phyloP scores from a whole-genome alignment of 192 early-diverging fungal species.

The Coemansia sp. region DNA sequence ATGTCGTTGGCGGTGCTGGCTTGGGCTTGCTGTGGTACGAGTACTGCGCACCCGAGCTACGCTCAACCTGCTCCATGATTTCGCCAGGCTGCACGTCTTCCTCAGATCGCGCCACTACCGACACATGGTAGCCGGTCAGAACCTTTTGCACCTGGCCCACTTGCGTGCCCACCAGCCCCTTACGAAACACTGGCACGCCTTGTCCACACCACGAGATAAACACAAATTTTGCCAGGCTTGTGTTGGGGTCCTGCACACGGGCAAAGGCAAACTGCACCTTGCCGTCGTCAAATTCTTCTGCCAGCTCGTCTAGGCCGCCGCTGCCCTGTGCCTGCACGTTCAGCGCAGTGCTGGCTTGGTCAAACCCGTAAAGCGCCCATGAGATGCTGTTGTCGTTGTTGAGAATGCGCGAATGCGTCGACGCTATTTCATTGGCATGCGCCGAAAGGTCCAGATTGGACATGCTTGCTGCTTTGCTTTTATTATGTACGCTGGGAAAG shows the following conservation, averaged over 20 bases:
- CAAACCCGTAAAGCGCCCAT: constrained; percentile 77
- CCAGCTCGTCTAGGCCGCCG: constrained; percentile 80
- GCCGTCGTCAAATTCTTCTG: constrained; percentile 87
- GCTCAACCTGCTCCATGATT: constrained; percentile 82
- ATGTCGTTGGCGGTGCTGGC: constrained; percentile 18
- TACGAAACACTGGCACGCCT: constrained; percentile 86
- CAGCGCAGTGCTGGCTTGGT: constrained; percentile 61
- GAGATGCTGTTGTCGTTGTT: constrained; percentile 55
- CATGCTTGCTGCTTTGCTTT: constrained; percentile 20
- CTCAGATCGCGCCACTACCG: constrained; percentile 81
- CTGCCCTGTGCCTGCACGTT: constrained; percentile 59
- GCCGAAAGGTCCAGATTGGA: constrained; percentile 66
- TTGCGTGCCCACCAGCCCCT: constrained; percentile 83
- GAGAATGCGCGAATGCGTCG: constrained; percentile 66
- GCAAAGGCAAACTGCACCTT: constrained; percentile 90
- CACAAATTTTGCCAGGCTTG: constrained; percentile 82
- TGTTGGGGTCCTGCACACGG: constrained; percentile 81
- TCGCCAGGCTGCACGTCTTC: constrained; percentile 75
- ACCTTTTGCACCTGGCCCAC: constrained; percentile 67
- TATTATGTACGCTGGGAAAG: neutral
- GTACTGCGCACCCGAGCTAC: constrained; percentile 88
- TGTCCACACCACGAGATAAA: constrained; percentile 95
- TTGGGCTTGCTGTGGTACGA: constrained; percentile 54
- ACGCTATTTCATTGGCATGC: constrained; percentile 61
- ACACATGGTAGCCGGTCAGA: constrained; percentile 70